Evolutionary conservation across 2,329 filamentous ascomycete species (phyloP), one percentile per base, ranked within the genome.

Genomic region (Beauveria medogensis): DNA sequence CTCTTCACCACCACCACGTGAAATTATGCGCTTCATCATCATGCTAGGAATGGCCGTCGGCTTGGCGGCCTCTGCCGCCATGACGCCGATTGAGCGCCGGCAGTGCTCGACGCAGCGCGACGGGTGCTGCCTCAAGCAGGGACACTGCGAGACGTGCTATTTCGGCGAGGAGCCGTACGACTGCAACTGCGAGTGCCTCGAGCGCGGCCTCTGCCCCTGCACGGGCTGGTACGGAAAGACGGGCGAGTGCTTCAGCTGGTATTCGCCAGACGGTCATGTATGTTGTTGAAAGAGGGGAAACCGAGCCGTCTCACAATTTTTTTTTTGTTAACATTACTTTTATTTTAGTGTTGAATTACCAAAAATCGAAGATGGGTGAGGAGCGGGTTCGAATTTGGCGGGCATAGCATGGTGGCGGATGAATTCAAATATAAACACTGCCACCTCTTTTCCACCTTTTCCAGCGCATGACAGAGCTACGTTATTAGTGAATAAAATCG

Each of bases 81-180:
- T n/a, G 54, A 26, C 41, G 5, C 54, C 54, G 5, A 37, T 56
- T 3, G 41, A 56, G 54, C 54, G 54, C 18, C 54, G 54, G 5
- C 46, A 59, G 55, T 59, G 55, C 46, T 59, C 44, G 34, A 59
- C 55, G 34, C 55, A 59, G 34, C 55, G 55, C 22, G 55, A 59
- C 55, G 55, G 55, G 2, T 59, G 55, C 55, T 59, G 55, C 55
- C 48, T 59, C 46, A 43, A 52, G 55, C 20, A 59, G 46, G 47
- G 55, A 22, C 20, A n/a, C 18, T 59, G 55, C 48, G 14, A 51
- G 22, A 52, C 55, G 28, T 59, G 55, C 55, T 28, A 51, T 46
- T 44, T 12, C 1, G 55, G 34, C 28, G 34, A 43, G 12, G 55
- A 59, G 46, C 46, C 55, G 24, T 51, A 24, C 22, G 46, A 50